Percentiles rank a stretch among this genome's conserved stretches.
Evolutionary conservation across 2,329 filamentous ascomycete species (phyloP).

Genomic region (Pseudogymnoascus sp.): DNA sequence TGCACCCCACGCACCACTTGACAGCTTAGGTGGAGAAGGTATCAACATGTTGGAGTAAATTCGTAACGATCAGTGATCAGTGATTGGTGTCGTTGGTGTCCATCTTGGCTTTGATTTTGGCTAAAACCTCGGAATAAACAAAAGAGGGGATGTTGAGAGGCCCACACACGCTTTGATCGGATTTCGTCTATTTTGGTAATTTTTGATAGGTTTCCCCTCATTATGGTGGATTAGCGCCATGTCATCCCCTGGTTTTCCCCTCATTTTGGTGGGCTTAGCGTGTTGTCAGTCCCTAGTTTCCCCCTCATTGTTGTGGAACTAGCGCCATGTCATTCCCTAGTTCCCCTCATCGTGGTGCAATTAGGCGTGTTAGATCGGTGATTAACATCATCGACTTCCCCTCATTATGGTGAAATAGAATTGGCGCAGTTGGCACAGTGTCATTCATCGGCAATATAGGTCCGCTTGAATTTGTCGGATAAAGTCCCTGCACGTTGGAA

Average conservation of each 20-base stretch:
- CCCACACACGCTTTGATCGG: not conserved
- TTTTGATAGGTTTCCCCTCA: not conserved
- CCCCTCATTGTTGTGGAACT: too few relatives aligned
- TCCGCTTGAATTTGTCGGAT: not conserved
- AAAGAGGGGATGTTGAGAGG: not conserved
- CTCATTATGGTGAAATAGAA: not conserved
- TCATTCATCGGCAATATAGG: not conserved
- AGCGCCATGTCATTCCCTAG: not conserved
- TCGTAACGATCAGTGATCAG: not conserved
- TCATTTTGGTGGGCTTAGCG: too few relatives aligned
- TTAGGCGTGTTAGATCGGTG: not conserved
- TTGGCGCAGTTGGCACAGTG: not conserved
- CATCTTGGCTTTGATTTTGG: not conserved
- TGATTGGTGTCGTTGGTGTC: not conserved
- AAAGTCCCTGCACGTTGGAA: not conserved
- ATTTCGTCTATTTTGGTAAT: not conserved
- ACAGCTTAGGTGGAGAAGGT: not conserved
- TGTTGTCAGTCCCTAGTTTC: too few relatives aligned
- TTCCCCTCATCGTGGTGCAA: not conserved
- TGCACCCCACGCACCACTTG: not conserved
- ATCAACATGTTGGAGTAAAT: not conserved
- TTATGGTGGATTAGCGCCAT: not conserved
- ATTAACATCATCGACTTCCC: not conserved
- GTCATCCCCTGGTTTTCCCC: too few relatives aligned
- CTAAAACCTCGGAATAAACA: not conserved